Evolutionary conservation across 805 yeast species (phyloP).

Genomic region (Danielia oregonensis): DNA sequence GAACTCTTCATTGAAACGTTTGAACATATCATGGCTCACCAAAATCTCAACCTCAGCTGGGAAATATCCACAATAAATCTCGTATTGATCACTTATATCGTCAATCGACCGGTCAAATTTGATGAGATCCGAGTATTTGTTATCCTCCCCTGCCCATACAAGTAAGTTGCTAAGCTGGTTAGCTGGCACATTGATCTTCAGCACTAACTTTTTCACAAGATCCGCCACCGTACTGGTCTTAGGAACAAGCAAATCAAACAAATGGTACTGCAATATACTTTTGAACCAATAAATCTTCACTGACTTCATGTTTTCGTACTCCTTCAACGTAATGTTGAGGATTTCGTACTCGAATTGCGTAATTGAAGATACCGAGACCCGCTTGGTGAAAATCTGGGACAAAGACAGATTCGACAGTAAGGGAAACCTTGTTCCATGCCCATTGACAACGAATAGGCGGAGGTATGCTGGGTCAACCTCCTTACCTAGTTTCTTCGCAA

Average conservation of each 20-base stretch:
- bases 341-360: constrained; percentile 66
- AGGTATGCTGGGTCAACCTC: constrained; percentile 56
- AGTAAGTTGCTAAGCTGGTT: constrained; percentile 45
- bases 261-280: constrained; percentile 63
- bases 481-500: constrained; percentile 47
- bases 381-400: constrained; percentile 40
- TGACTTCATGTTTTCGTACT: constrained; percentile 70
- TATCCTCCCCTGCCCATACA: constrained; percentile 53
- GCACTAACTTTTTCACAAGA: constrained; percentile 52
- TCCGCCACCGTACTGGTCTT: constrained; percentile 54
- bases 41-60: constrained; percentile 42
- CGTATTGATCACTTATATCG: constrained; percentile 30
- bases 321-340: constrained; percentile 67
- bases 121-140: constrained; percentile 35
- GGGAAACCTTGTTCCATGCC: constrained; percentile 56
- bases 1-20: constrained; percentile 14
- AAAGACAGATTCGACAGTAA: constrained; percentile 31
- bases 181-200: constrained; percentile 49
- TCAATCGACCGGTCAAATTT: constrained; percentile 34
- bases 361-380: constrained; percentile 42
- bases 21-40: constrained; percentile 32
- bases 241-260: constrained; percentile 67
- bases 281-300: constrained; percentile 70
- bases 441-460: constrained; percentile 59
- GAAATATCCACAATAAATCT: constrained; percentile 38